Percentiles rank a stretch among this genome's conserved stretches.
phyloP scores from a whole-genome alignment of 768 basidiomycete species.

The Naganishia randhawae region DNA sequence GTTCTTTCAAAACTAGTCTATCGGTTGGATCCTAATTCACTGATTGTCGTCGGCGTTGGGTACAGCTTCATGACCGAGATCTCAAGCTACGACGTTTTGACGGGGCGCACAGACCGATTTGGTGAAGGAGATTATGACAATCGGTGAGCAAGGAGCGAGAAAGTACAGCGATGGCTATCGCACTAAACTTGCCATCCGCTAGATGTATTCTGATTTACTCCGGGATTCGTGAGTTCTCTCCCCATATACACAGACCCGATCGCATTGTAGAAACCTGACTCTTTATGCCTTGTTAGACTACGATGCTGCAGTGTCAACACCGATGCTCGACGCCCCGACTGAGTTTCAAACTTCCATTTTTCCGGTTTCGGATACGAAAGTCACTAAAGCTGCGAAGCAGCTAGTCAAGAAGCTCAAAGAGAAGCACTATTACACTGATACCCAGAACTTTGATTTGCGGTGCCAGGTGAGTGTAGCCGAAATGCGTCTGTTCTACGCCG shows the following conservation, averaged over 20 bases:
- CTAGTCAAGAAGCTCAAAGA: constrained; percentile 69
- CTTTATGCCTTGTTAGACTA: constrained; percentile 57
- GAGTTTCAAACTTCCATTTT: constrained; percentile 90
- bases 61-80: constrained; percentile 73
- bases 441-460: constrained; percentile 80
- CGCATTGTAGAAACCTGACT: not conserved
- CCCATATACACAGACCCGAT: not conserved
- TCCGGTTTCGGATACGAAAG: constrained; percentile 54
- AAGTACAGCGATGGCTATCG: not conserved
- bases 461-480: constrained; percentile 61
- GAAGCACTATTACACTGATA: constrained; percentile 85
- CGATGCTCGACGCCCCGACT: constrained; percentile 65
- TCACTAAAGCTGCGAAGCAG: constrained; percentile 56
- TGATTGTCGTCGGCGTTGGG: not conserved
- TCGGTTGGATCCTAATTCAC: not conserved
- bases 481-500: constrained; percentile 31
- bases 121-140: constrained; percentile 56
- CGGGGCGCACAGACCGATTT: constrained; percentile 81
- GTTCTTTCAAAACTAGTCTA: constrained; percentile 6
- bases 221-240: constrained; percentile 63
- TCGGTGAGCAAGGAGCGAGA: constrained; percentile 50
- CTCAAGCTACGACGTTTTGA: constrained; percentile 83
- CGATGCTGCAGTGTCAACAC: constrained; percentile 81
- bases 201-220: constrained; percentile 81
- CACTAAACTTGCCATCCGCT: constrained; percentile 3